phyloP scores from a whole-genome alignment of 257 asterid genomes.

The Perilla frutescens region DNA sequence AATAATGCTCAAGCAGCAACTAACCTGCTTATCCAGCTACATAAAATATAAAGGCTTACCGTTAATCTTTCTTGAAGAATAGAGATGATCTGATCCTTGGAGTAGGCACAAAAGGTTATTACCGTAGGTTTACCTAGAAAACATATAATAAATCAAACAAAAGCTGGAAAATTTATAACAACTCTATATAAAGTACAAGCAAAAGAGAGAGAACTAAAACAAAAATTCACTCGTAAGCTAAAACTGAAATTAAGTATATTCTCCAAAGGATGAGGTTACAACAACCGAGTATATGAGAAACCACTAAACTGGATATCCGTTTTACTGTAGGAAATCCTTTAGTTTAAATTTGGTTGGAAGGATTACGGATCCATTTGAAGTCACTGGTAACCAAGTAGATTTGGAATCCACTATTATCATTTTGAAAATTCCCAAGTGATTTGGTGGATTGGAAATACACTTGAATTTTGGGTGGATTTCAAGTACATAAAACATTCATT shows the following conservation, averaged over 20 bases:
- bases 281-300: background rate
- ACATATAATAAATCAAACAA: slow-evolving; percentile 23
- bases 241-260: slow-evolving; percentile 11
- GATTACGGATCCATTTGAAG: background rate
- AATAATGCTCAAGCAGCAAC: background rate
- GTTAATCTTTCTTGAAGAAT: slow-evolving; percentile 81
- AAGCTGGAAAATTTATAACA: slow-evolving; percentile 21
- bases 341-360: background rate
- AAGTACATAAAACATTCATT: background rate
- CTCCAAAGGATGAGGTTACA: background rate
- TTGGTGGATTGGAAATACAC: background rate
- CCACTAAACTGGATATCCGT: background rate
- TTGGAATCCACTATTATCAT: background rate
- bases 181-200: slow-evolving; percentile 18
- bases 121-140: slow-evolving; percentile 89
- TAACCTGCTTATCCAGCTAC: background rate
- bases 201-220: slow-evolving; percentile 2
- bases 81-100: slow-evolving; percentile 85
- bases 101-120: slow-evolving; percentile 85
- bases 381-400: background rate
- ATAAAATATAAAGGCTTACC: slow-evolving; percentile 50
- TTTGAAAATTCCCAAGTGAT: background rate
- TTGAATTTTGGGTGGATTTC: background rate
- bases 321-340: background rate
- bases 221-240: background rate